phyloP scores from a whole-genome alignment of 2,329 filamentous ascomycete genomes.

The Ophiocordyceps robertsii region DNA sequence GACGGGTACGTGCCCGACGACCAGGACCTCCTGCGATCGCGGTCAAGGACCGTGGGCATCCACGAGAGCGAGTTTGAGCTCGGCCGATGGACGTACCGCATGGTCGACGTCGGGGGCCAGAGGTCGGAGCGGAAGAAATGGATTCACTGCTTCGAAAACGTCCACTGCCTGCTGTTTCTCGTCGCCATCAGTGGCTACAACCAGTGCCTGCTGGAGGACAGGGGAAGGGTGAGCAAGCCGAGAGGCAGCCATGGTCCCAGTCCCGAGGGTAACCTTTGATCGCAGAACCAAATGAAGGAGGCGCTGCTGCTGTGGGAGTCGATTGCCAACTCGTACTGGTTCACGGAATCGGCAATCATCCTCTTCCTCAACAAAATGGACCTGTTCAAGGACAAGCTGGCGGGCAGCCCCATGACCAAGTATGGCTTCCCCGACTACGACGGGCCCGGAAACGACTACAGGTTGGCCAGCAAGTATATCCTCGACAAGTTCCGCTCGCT shows the following conservation, averaged over 20 bases:
- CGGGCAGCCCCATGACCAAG: conserved; percentile 62
- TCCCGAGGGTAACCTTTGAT: neutral
- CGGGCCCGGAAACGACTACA: conserved; percentile 79
- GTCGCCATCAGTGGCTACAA: conserved; percentile 97
- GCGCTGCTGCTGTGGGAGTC: conserved; percentile 77
- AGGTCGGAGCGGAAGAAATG: conserved; percentile 97
- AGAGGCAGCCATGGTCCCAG: no score
- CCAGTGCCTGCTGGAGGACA: conserved; percentile 88
- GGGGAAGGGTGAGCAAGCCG: conserved; percentile 31
- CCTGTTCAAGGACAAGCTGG: conserved; percentile 76
- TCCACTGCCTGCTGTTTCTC: conserved; percentile 90
- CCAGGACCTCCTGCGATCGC: conserved; percentile 86
- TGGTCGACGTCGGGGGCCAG: conserved; percentile 96
- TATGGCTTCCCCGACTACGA: conserved; percentile 88
- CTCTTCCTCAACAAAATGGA: conserved; percentile 87
- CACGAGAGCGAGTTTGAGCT: conserved; percentile 95
- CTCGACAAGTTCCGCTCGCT: conserved; percentile 95
- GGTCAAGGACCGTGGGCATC: conserved; percentile 96
- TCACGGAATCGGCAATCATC: conserved; percentile 81
- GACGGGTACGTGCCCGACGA: conserved; percentile 92
- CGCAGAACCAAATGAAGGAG: conserved; percentile 88
- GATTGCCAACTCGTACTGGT: conserved; percentile 81
- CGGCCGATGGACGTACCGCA: conserved; percentile 84
- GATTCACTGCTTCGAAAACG: conserved; percentile 98
- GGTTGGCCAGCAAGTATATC: conserved; percentile 94